Evolutionary conservation across 108 stramenopile species (phyloP).

Genomic region (Cafeteria roenbergensis): DNA sequence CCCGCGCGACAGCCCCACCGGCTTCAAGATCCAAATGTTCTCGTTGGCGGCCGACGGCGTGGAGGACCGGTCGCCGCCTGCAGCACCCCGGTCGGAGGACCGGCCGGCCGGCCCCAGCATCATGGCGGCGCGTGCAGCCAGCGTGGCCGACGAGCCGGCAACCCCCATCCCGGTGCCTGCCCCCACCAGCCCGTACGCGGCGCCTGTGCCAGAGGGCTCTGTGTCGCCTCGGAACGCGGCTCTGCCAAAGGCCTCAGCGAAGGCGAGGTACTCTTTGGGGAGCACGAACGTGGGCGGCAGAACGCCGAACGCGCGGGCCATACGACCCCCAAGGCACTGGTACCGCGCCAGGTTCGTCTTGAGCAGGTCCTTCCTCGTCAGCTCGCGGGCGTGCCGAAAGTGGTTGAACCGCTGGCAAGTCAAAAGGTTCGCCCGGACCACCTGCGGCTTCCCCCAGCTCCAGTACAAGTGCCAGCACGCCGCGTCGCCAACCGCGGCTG

Average conservation of each 20-base stretch:
- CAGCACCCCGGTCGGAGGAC: neutral
- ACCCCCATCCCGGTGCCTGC: too few species aligned
- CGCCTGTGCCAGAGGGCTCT: too few species aligned
- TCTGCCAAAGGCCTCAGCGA: slow-evolving; percentile 41
- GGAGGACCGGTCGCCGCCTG: neutral
- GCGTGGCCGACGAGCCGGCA: too few species aligned
- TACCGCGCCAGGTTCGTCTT: slow-evolving; percentile 56
- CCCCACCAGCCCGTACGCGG: too few species aligned
- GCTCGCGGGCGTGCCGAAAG: slow-evolving; percentile 29
- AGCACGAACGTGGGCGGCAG: slow-evolving; percentile 64
- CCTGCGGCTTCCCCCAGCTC: slow-evolving; percentile 52
- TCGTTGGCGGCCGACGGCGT: neutral
- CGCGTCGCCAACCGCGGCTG: neutral
- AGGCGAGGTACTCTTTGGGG: slow-evolving; percentile 50
- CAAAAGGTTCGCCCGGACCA: slow-evolving; percentile 37
- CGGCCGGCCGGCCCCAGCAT: neutral
- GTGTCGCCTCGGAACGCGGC: neutral
- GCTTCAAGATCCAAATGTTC: slow-evolving; percentile 65
- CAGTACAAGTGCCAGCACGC: slow-evolving; percentile 43
- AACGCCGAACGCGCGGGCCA: slow-evolving; percentile 26
- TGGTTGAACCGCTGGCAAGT: slow-evolving; percentile 50
- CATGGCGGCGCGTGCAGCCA: neutral
- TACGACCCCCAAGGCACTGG: slow-evolving; percentile 1
- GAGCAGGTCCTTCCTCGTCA: slow-evolving; percentile 55
- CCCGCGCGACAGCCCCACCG: slow-evolving; percentile 56